phyloP scores from a whole-genome alignment of 768 basidiomycete genomes.

The Leccinum broughii region DNA sequence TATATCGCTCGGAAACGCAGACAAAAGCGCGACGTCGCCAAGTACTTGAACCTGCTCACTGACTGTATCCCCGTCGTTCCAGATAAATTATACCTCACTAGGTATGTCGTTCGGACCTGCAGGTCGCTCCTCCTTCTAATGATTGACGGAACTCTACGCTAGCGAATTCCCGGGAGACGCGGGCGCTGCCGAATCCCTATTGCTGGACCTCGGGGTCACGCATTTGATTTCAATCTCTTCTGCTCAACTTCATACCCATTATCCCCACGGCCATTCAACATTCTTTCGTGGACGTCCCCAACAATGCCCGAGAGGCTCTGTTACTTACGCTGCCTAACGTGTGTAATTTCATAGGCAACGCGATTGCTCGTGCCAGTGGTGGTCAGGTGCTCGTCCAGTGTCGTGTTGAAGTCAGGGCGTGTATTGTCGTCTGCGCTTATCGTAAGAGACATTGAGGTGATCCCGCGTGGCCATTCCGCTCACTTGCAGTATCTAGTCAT shows the following conservation, averaged over 20 bases:
- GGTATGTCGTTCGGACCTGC: constrained; percentile 34
- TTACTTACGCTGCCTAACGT: constrained; percentile 46
- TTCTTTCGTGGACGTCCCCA: constrained; percentile 43
- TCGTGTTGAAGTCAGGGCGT: constrained; percentile 51
- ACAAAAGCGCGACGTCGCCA: constrained; percentile 51
- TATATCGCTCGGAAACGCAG: constrained; percentile 63
- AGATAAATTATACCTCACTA: constrained; percentile 51
- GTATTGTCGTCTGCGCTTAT: constrained; percentile 53
- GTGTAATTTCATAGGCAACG: constrained; percentile 47
- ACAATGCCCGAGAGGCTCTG: constrained; percentile 39
- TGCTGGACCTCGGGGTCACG: constrained; percentile 51
- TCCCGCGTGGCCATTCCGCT: neutral
- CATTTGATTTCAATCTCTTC: constrained; percentile 58
- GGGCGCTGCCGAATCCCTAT: constrained; percentile 49
- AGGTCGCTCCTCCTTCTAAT: neutral
- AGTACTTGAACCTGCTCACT: constrained; percentile 50
- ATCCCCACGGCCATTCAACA: constrained; percentile 37
- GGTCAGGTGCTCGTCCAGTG: constrained; percentile 57
- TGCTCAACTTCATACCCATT: constrained; percentile 39
- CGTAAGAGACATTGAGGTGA: constrained; percentile 35
- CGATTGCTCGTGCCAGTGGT: constrained; percentile 38
- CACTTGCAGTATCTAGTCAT: constrained; percentile 42
- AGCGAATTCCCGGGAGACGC: constrained; percentile 60
- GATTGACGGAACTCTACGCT: constrained; percentile 3
- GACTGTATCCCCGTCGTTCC: constrained; percentile 55